phyloP scores from a whole-genome alignment of 768 basidiomycete species.

The Tephrocybe sp. region DNA sequence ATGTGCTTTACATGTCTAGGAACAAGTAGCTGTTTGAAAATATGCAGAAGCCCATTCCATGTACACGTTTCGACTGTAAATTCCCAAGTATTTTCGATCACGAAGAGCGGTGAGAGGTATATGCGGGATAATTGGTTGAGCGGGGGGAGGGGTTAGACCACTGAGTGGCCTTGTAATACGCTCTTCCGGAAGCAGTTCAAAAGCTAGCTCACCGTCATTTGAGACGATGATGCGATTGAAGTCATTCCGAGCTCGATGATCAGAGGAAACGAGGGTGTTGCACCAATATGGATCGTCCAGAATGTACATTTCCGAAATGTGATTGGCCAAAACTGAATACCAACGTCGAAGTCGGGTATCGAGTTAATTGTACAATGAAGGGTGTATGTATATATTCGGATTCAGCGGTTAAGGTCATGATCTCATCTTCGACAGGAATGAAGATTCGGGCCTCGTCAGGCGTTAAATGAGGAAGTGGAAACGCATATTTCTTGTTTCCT shows the following conservation, averaged over 20 bases:
- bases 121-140: background rate
- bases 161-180: background rate
- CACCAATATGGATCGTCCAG: background rate
- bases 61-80: too few relatives aligned
- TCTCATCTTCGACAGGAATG: background rate
- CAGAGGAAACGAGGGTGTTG: background rate
- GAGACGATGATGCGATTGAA: background rate
- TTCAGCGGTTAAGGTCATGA: background rate
- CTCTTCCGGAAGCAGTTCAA: background rate
- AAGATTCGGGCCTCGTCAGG: background rate
- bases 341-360: background rate
- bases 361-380: background rate
- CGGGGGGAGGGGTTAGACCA: background rate
- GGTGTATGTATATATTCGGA: background rate
- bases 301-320: background rate
- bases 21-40: too few relatives aligned
- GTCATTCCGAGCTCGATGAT: background rate
- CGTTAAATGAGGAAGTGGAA: background rate
- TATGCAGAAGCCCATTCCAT: too few relatives aligned
- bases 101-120: background rate
- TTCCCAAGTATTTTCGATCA: background rate
- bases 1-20: too few relatives aligned
- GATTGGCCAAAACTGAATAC: background rate
- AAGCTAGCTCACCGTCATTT: background rate
- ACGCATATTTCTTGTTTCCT: background rate